Base-by-base conservation (phyloP, 2,329 filamentous ascomycete species). In the Aspergillus neoniger region DNA sequence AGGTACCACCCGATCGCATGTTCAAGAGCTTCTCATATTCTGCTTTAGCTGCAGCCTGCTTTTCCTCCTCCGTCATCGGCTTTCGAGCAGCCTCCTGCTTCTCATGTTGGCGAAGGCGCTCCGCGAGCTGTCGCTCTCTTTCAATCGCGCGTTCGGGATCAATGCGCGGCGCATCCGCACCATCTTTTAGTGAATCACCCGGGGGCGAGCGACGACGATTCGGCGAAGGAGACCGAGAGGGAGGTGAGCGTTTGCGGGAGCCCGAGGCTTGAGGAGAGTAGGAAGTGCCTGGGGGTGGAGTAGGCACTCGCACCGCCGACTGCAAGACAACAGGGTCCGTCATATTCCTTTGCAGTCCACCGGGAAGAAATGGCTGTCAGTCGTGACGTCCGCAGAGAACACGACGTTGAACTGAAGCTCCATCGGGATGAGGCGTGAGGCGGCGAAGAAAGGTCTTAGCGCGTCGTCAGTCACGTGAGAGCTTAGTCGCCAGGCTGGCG, bases 1-100 rank as follows among this genome's bases (percentile, higher is more conserved):
- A 99, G 23, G 92, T 96, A 68, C 95, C 95, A 65, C 95, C 95
- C 51, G 92, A 96, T 67, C 95, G 90, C 86, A 96, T 94, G 66
- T 86, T 95, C 68, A 96, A 81, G 63, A 98, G 85, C 79, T 94
- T 94, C 78, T 96, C 89, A 79, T 96, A 96, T 81, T 97, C 93
- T 66, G 92, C 91, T 80, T 96, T 96, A 47, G 92, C 91, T 43
- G 88, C 88, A 23, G 88, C 91, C 78, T 94, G 91, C 78, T 96
- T 96, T 77, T 93, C 88, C 75, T 92, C 92, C 70, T 91, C 92
- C 3, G 83, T 85, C 50, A 85, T 76, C n/a, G 82, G 81, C 68
- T 85, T 85, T 39, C 79, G 77, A 38, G 76, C 72, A 23, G 77
- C 72, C 38, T 79, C 77, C 57, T 81, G 77, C 59, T 79, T 76